Percentiles rank a stretch among this genome's conserved stretches.
phyloP scores from a whole-genome alignment of 768 basidiomycete species.

The Vishniacozyma victoriae region DNA sequence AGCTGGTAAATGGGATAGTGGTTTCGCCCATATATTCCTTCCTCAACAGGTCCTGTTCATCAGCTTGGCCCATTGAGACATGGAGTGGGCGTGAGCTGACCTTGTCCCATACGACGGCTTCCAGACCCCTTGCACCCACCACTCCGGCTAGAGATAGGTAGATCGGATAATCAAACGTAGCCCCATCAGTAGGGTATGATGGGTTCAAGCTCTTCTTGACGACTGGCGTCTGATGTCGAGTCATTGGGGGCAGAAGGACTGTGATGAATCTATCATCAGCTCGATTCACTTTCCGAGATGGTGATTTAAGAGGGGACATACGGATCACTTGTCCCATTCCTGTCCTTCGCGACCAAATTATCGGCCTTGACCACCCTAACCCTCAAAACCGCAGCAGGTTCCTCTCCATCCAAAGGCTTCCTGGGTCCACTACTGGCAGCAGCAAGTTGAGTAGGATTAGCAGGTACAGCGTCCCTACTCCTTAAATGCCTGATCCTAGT shows the following conservation, averaged over 20 bases:
- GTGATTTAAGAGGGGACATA: conserved; percentile 17
- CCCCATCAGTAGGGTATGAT: conserved; percentile 59
- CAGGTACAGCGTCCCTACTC: neutral
- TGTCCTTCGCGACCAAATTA: conserved; percentile 42
- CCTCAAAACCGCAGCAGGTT: conserved; percentile 36
- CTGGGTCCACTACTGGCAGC: conserved; percentile 32
- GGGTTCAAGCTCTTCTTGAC: conserved; percentile 69
- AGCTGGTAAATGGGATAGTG: conserved; percentile 68
- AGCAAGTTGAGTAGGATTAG: conserved; percentile 23
- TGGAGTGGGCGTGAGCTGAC: conserved; percentile 40
- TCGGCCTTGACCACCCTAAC: conserved; percentile 43
- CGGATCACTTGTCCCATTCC: conserved; percentile 44
- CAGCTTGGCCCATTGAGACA: neutral
- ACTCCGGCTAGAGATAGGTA: conserved; percentile 61
- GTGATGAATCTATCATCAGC: conserved; percentile 28
- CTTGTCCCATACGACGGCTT: conserved; percentile 90
- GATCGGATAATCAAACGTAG: conserved; percentile 85
- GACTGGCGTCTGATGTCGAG: conserved; percentile 67
- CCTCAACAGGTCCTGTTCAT: conserved; percentile 56
- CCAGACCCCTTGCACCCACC: conserved; percentile 51
- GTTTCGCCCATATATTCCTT: conserved; percentile 94
- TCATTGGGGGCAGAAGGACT: conserved; percentile 66
- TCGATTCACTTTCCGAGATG: neutral
- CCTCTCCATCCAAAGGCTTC: conserved; percentile 44
- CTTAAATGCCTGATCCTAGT: neutral